Evolutionary conservation across 805 yeast species (phyloP).

Genomic region (Cyberlindnera saturnus): DNA sequence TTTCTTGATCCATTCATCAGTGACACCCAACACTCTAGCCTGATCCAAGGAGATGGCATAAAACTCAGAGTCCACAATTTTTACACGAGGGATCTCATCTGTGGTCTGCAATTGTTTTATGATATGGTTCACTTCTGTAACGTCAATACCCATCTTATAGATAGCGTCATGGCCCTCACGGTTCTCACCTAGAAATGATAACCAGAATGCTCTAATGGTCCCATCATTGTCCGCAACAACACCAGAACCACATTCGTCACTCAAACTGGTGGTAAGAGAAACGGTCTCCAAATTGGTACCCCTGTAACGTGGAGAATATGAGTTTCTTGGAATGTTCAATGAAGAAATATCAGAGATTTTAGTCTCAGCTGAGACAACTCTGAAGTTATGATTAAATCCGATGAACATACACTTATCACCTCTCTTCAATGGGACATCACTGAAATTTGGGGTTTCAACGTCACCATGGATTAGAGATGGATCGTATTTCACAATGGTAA

Average conservation of each 20-base stretch:
- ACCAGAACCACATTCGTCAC: slow-evolving; percentile 76
- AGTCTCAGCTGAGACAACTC: slow-evolving; percentile 70
- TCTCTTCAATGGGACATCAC: slow-evolving; percentile 50
- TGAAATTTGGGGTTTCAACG: slow-evolving; percentile 59
- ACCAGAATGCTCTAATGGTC: slow-evolving; percentile 77
- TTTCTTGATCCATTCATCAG: slow-evolving; percentile 71
- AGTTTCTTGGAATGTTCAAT: slow-evolving; percentile 62
- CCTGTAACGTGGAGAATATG: slow-evolving; percentile 71
- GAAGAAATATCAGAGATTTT: slow-evolving; percentile 73
- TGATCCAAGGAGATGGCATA: slow-evolving; percentile 59
- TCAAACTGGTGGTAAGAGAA: slow-evolving; percentile 63
- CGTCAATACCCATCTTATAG: slow-evolving; percentile 73
- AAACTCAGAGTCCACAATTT: slow-evolving; percentile 77
- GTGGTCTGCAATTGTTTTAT: slow-evolving; percentile 45
- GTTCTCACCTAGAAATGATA: slow-evolving; percentile 75
- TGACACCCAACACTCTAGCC: slow-evolving; percentile 83
- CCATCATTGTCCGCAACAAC: slow-evolving; percentile 74
- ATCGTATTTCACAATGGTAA: slow-evolving; percentile 78
- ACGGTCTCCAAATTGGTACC: slow-evolving; percentile 80
- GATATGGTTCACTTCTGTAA: slow-evolving; percentile 54
- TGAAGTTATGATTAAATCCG: slow-evolving; percentile 67
- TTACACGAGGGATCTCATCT: slow-evolving; percentile 48
- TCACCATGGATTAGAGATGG: slow-evolving; percentile 68
- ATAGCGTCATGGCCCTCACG: slow-evolving; percentile 51
- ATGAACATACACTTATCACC: slow-evolving; percentile 76